Percentiles rank a stretch among this genome's conserved stretches.
Conservation (phyloP, 208 protist genomes). For the Naegleria fowleri region DNA sequence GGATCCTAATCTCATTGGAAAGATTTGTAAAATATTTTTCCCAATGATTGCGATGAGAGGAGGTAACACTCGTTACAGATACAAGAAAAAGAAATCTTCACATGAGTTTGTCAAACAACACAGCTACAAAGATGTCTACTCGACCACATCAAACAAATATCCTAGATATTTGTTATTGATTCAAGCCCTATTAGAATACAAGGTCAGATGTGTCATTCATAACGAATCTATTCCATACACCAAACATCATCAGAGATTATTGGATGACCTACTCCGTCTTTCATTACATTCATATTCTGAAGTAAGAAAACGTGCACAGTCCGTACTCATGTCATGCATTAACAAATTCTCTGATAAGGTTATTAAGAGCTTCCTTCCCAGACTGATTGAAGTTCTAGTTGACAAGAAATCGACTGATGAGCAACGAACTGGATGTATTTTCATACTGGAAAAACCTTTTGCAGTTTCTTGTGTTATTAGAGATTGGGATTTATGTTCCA, state of each 20-base stretch:
- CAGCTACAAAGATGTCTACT: not conserved
- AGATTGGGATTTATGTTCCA: not conserved
- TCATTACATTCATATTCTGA: not conserved
- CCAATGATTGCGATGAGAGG: slow-evolving; percentile 1
- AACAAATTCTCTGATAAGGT: not conserved
- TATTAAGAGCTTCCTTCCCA: not conserved
- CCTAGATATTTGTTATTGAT: not conserved
- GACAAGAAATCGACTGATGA: not conserved
- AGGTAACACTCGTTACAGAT: not conserved
- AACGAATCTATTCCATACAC: slow-evolving; percentile 10
- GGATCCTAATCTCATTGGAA: not conserved
- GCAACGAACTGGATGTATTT: slow-evolving; percentile 15
- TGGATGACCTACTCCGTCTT: not conserved
- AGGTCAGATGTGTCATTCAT: not conserved
- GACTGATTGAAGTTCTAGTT: not conserved
- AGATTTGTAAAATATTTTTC: not conserved
- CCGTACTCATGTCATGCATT: not conserved
- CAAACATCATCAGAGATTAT: not conserved
- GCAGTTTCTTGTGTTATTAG: not conserved
- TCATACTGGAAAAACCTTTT: not conserved
- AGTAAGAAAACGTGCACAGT: slow-evolving; percentile 10
- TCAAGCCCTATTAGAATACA: not conserved
- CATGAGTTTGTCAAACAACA: slow-evolving; percentile 22
- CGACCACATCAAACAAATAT: not conserved
- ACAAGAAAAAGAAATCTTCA: not conserved